Evolutionary conservation across 179 eudicot genomes (phyloP).

Genomic region (Silene noctiflora): DNA sequence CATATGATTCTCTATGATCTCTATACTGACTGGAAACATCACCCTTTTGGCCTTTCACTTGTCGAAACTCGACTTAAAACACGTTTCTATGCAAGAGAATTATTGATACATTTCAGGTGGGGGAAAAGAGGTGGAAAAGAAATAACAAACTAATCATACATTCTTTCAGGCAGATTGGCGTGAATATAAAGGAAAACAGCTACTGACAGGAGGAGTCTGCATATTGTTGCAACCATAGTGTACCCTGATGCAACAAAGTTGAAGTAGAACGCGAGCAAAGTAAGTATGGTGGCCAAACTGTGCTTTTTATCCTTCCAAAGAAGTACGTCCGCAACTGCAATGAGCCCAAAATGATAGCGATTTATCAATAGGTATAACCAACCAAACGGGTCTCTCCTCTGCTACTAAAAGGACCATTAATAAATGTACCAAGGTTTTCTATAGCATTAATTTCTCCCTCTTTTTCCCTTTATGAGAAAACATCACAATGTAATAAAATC

Average conservation of each 20-base stretch:
- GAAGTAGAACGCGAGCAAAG: slow-evolving; percentile 60
- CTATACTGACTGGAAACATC: slow-evolving; percentile 2
- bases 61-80: background rate
- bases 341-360: background rate
- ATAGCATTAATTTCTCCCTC: background rate
- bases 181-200: slow-evolving; percentile 67
- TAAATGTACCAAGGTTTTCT: background rate
- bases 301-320: slow-evolving; percentile 78
- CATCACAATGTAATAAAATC: no score
- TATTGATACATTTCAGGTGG: background rate
- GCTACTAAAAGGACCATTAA: background rate
- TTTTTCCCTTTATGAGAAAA: background rate
- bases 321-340: slow-evolving; percentile 81
- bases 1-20: background rate
- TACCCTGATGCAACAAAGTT: slow-evolving; percentile 66
- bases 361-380: slow-evolving; percentile 14
- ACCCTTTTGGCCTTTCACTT: background rate
- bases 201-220: slow-evolving; percentile 53
- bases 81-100: background rate
- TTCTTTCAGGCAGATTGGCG: slow-evolving; percentile 60
- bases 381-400: background rate
- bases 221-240: slow-evolving; percentile 58
- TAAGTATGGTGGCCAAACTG: slow-evolving; percentile 42
- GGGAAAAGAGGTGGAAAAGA: slow-evolving; percentile 3
- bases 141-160: slow-evolving; percentile 45